Percentiles rank a stretch among this genome's conserved stretches.
phyloP scores from a whole-genome alignment of 352 stramenopile genomes.

The Discostella stelligera region DNA sequence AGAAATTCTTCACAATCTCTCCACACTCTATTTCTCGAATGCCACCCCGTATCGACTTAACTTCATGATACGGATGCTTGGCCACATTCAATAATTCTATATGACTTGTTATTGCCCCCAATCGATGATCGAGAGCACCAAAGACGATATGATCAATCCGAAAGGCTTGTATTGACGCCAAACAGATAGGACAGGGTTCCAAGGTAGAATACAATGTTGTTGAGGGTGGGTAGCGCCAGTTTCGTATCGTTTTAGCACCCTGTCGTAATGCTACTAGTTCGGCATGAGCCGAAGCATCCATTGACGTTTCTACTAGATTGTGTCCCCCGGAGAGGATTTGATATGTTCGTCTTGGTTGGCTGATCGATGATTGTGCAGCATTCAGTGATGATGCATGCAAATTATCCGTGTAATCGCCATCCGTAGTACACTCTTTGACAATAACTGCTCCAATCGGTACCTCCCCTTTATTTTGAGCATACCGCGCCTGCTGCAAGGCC shows the following conservation, averaged over 20 bases:
- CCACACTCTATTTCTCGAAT: constrained; percentile 60
- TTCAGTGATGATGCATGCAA: not conserved
- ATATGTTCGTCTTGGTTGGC: constrained; percentile 29
- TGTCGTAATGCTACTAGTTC: constrained; percentile 75
- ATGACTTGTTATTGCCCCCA: constrained; percentile 73
- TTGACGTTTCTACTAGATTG: constrained; percentile 74
- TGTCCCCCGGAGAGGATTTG: constrained; percentile 63
- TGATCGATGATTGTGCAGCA: not conserved
- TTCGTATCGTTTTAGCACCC: constrained; percentile 53
- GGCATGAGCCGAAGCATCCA: constrained; percentile 82
- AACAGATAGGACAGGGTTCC: constrained; percentile 85
- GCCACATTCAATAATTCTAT: constrained; percentile 67
- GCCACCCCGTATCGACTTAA: constrained; percentile 57
- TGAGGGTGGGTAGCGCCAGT: constrained; percentile 75
- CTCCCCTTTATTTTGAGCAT: constrained; percentile 58
- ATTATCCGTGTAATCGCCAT: constrained; percentile 15
- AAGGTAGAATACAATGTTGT: constrained; percentile 83
- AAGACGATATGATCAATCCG: constrained; percentile 81
- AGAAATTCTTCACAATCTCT: constrained; percentile 71
- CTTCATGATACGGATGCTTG: constrained; percentile 76
- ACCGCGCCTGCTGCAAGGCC: constrained; percentile 66
- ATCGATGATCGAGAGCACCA: constrained; percentile 75
- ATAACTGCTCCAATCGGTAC: constrained; percentile 81
- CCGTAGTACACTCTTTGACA: constrained; percentile 36
- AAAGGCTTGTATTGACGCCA: constrained; percentile 78